Conservation (phyloP, 2,329 filamentous ascomycete genomes). For the Exophiala sp. region DNA sequence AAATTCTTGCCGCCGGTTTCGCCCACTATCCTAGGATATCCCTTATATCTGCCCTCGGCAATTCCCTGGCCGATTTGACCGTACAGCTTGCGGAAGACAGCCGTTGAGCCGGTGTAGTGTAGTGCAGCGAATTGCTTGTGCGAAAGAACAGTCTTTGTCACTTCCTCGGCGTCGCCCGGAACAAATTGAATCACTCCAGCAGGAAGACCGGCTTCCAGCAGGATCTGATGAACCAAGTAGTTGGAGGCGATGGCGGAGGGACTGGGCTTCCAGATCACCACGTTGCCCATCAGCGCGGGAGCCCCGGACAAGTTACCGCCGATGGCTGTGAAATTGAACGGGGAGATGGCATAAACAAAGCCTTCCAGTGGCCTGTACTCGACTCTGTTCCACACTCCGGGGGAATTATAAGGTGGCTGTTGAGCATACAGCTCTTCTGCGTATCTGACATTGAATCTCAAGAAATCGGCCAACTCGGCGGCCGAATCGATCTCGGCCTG, state of each 20-base stretch:
- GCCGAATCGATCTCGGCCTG: constrained; percentile 98
- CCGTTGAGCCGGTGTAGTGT: constrained; percentile 82
- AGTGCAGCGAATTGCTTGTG: constrained; percentile 74
- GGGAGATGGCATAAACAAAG: constrained; percentile 82
- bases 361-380: constrained; percentile 82
- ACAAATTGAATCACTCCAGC: constrained; percentile 82
- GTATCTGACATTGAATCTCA: constrained; percentile 90
- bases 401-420: constrained; percentile 76
- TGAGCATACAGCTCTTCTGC: constrained; percentile 84
- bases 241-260: constrained; percentile 74
- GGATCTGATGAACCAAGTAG: constrained; percentile 77
- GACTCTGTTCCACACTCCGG: constrained; percentile 80
- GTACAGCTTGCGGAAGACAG: constrained; percentile 76
- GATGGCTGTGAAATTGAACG: constrained; percentile 95
- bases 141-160: constrained; percentile 66
- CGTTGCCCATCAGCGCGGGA: constrained; percentile 79
- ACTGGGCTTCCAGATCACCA: constrained; percentile 86
- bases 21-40: constrained; percentile 74
- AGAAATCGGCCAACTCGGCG: constrained; percentile 85
- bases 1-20: constrained; percentile 87
- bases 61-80: constrained; percentile 73
- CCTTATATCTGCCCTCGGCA: constrained; percentile 68
- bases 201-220: constrained; percentile 81
- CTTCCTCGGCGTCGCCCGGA: constrained; percentile 71
- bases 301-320: constrained; percentile 72